Evolutionary conservation across 139 green algal species (phyloP), one percentile per base, ranked within the genome.

Genomic region (Tetradesmus lagerheimii): DNA sequence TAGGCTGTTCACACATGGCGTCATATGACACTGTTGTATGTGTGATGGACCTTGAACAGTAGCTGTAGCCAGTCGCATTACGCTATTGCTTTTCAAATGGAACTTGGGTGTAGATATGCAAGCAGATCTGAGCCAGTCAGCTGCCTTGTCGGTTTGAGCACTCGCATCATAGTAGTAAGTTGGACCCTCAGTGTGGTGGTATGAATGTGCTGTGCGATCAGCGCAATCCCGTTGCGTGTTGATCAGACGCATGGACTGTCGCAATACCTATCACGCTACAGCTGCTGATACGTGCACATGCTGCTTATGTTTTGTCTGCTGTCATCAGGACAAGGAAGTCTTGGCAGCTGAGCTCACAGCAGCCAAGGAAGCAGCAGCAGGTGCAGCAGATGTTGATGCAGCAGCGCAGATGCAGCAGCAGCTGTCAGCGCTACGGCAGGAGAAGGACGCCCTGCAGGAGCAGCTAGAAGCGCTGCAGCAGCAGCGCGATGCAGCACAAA

Each of bases 361-460:
- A 86, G 86, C 76, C 50, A 38, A 41, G 31, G 76, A 41, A 83
- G 71, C 25, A 88, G 79, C 78, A 75, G 78, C 57, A 83, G 87
- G 31, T 66, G 18, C 4, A 41, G 35, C 18, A 80, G 84, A 27
- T 57, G 41, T 4, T 31, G 34, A 31, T 27, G 71, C 41, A 83
- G 50, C 67, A 47, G 85, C 20, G 53, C 64, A 77, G 67, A 38
- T 89, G 18, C 41, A 85, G 50, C 41, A 80, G 89, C 29, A 85
- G 41, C 37, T 87, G 35, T 9, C 77, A n/a, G 57, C n/a, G 35
- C 27, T 83, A 57, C 57, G 64, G 62, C 47, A 88, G 20, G 62
- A 45, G 35, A 15, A 41, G 16, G 14, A 50, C 5, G 27, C 37
- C 16, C 83, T 88, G 37, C 57, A 62, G 34, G 35, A 62, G 35